Evolutionary conservation across 176 grass and related monocot genomes (phyloP).

Genomic region (Musa acuminata): DNA sequence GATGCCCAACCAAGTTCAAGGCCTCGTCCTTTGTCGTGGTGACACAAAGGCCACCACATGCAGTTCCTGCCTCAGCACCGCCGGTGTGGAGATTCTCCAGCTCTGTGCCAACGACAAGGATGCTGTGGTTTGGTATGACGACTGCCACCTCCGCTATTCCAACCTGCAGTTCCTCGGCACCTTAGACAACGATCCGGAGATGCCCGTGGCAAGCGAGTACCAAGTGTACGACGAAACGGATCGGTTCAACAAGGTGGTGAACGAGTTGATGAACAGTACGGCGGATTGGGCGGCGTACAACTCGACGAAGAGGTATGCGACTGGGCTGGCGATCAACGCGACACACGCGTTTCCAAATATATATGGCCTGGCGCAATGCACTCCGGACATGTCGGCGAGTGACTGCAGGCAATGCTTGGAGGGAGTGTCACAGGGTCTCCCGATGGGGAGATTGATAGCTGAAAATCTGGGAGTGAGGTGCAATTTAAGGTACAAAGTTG

Average conservation of each 20-base stretch:
- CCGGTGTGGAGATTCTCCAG: too few species aligned
- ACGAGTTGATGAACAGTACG: not conserved
- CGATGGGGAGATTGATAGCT: not conserved
- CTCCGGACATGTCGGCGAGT: conserved; percentile 33
- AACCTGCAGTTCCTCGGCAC: too few species aligned
- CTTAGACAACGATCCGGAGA: too few species aligned
- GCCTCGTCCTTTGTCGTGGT: conserved; percentile 35
- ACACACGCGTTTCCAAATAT: conserved; percentile 38
- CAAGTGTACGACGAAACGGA: not conserved
- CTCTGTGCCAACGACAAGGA: too few species aligned
- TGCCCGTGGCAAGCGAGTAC: too few species aligned
- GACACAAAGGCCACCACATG: not conserved
- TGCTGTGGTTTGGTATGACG: too few species aligned
- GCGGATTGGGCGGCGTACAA: conserved; percentile 30
- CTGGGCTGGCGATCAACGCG: conserved; percentile 10
- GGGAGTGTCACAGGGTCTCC: not conserved
- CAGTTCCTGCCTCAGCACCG: conserved; percentile 1
- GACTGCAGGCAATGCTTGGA: conserved; percentile 36
- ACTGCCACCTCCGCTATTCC: too few species aligned
- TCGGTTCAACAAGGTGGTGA: conserved; percentile 22
- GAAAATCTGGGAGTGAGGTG: conserved; percentile 24
- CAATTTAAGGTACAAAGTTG: conserved; percentile 40
- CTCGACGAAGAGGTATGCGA: conserved; percentile 30
- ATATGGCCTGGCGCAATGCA: conserved; percentile 68
- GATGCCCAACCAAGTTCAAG: conserved; percentile 20